Evolutionary conservation across 2,329 filamentous ascomycete species (phyloP).

Genomic region (Calonectria hongkongensis): DNA sequence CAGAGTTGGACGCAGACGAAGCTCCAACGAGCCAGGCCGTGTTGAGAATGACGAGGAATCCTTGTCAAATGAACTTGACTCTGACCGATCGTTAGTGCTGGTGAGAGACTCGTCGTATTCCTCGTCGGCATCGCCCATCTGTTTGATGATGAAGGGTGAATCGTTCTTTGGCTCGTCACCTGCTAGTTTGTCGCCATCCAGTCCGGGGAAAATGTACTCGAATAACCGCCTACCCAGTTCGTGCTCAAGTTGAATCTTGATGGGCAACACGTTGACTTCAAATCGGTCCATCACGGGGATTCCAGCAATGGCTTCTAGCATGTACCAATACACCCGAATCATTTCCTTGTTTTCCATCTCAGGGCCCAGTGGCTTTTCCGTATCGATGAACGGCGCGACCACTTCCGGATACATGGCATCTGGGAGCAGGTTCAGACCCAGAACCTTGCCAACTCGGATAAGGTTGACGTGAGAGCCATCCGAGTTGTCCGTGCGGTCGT

Average conservation of each 20-base stretch:
- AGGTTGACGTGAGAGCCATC: constrained; percentile 97
- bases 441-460: constrained; percentile 90
- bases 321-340: constrained; percentile 96
- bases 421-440: constrained; percentile 91
- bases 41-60: constrained; percentile 72
- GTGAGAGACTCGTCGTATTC: constrained; percentile 64
- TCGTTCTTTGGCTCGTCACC: constrained; percentile 71
- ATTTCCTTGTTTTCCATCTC: constrained; percentile 81
- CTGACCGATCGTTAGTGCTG: constrained; percentile 62
- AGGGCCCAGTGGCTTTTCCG: constrained; percentile 68
- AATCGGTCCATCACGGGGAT: constrained; percentile 99
- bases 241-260: constrained; percentile 94
- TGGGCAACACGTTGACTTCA: constrained; percentile 92
- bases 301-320: constrained; percentile 97
- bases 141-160: constrained; percentile 75
- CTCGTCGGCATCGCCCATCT: constrained; percentile 63
- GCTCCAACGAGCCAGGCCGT: constrained; percentile 84
- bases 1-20: constrained; percentile 88
- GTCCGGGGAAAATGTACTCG: constrained; percentile 96
- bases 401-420: constrained; percentile 97
- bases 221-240: constrained; percentile 95
- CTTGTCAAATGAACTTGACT: constrained; percentile 64
- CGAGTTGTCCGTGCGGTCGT: constrained; percentile 96
- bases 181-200: constrained; percentile 72
- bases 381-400: constrained; percentile 90